Evolutionary conservation across 352 stramenopile genomes (phyloP), one percentile per base, ranked within the genome.

Genomic region (Globisporangium splendens): DNA sequence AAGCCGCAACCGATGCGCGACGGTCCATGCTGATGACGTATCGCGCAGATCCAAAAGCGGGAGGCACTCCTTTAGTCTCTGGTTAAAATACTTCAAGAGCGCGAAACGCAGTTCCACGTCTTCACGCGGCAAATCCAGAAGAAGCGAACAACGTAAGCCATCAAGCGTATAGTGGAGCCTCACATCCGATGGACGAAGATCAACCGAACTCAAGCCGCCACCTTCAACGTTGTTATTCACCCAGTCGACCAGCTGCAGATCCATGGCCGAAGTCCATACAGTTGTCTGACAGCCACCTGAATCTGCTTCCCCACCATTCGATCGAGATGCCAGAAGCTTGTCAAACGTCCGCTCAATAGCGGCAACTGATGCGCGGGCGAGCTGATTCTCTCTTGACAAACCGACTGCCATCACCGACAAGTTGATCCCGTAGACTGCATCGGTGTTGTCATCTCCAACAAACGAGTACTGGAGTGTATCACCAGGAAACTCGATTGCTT

Each of bases 181-280:
- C 48, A 96, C 82, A 31, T 96, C 81, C 4, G 72, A 68, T 48
- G 86, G 84, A 35, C 81, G 74, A 24, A 96, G 57, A 31, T 95
- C 83, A 0, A 86, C 62, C 7, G 82, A 89, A 20, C 69, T 56
- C 8, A 67, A 56, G 8, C 56, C 73, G 0, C 52, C 56, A n/a
- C 57, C 73, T 57, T 96, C 85, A 1, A 93, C 65, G 33, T 88
- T 76, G 21, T 70, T 87, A 55, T 96, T 96, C 15, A 96, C 77
- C 86, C 85, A 96, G 54, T 96, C 85, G 2, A 95, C 78, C 0
- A 96, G 69, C 65, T 96, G 87, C 8, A 75, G 66, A 59, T 96
- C 85, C 83, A 96, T 95, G 1, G 63, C 65, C 21, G 68, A 50
- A 12, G 77, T 86, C 86, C 86, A 95, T 4, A 46, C 44, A 0